These are phyloP conservation scores for Boletus subparvulus DNA, from an alignment of 768 basidiomycete species.

Conservation along the genomic window DNA sequence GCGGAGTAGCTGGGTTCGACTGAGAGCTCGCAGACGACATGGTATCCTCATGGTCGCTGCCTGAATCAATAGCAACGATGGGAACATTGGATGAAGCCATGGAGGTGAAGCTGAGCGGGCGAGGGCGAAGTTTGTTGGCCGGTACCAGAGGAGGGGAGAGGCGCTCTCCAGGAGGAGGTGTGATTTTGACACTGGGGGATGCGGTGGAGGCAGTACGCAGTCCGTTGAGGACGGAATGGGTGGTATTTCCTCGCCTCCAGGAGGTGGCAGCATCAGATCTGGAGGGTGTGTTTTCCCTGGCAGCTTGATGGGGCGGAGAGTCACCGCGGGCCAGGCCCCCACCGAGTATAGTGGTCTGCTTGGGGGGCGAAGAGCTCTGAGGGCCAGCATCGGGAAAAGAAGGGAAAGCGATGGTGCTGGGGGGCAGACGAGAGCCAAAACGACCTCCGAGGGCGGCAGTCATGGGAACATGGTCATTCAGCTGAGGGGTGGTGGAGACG, in stretches of 20 bases:
- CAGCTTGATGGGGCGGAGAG: constrained; percentile 40
- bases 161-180: constrained; percentile 66
- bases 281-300: constrained; percentile 48
- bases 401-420: constrained; percentile 40
- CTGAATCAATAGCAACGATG: constrained; percentile 56
- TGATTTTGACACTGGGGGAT: constrained; percentile 68
- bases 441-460: constrained; percentile 76
- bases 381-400: constrained; percentile 48
- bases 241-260: constrained; percentile 73
- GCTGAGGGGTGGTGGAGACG: constrained; percentile 27
- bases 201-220: constrained; percentile 53
- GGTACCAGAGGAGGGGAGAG: constrained; percentile 45
- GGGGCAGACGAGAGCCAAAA: constrained; percentile 59
- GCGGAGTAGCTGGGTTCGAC: constrained; percentile 78
- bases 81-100: constrained; percentile 46
- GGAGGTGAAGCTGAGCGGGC: constrained; percentile 62
- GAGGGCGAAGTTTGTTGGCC: constrained; percentile 51
- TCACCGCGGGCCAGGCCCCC: constrained; percentile 70
- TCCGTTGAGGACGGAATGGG: constrained; percentile 69
- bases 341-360: constrained; percentile 65
- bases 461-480: constrained; percentile 72
- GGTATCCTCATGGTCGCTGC: constrained; percentile 53
- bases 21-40: constrained; percentile 59
- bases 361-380: constrained; percentile 41
- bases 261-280: constrained; percentile 79